A percentile compares a stretch with the other conserved stretches of the same genome.
These are phyloP conservation scores for Candida dajiaensis DNA, from an alignment of 805 yeast genomes.

Conservation along the genomic window DNA sequence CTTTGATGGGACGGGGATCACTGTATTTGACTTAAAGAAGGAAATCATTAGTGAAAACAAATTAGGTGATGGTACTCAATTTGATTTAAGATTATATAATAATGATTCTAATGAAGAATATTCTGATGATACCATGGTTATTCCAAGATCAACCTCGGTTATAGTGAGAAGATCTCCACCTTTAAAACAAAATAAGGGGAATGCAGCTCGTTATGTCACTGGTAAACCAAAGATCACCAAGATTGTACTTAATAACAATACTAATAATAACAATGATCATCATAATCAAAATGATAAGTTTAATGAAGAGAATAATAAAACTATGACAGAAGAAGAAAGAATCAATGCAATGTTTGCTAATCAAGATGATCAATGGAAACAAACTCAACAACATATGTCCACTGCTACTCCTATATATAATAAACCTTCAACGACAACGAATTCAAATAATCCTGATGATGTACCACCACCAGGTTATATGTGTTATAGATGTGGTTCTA, in stretches of 20 bases:
- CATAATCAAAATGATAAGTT: conserved; percentile 11
- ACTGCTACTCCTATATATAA: conserved; percentile 71
- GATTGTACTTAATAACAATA: conserved; percentile 15
- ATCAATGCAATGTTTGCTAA: conserved; percentile 88
- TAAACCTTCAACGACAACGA: conserved; percentile 28
- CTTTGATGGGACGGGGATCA: conserved; percentile 95
- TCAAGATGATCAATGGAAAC: conserved; percentile 92
- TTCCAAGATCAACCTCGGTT: conserved; percentile 83
- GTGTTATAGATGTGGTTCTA: conserved; percentile 94
- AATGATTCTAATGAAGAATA: conserved; percentile 72
- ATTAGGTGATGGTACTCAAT: conserved; percentile 78
- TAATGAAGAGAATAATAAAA: conserved; percentile 32
- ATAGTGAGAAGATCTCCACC: conserved; percentile 79
- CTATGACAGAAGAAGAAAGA: conserved; percentile 74
- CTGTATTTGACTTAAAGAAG: conserved; percentile 89
- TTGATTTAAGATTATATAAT: conserved; percentile 67
- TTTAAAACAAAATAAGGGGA: conserved; percentile 34
- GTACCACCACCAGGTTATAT: conserved; percentile 93
- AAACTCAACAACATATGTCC: conserved; percentile 87
- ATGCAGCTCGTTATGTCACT: conserved; percentile 64
- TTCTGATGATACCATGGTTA: conserved; percentile 83
- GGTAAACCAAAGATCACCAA: conserved; percentile 58
- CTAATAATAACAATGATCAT: too few relatives aligned
- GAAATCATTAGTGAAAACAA: conserved; percentile 81
- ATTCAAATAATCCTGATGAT: conserved; percentile 45